Evolutionary conservation across 306 rosid genomes (phyloP).

Genomic region (Ormosia semicastrata): DNA sequence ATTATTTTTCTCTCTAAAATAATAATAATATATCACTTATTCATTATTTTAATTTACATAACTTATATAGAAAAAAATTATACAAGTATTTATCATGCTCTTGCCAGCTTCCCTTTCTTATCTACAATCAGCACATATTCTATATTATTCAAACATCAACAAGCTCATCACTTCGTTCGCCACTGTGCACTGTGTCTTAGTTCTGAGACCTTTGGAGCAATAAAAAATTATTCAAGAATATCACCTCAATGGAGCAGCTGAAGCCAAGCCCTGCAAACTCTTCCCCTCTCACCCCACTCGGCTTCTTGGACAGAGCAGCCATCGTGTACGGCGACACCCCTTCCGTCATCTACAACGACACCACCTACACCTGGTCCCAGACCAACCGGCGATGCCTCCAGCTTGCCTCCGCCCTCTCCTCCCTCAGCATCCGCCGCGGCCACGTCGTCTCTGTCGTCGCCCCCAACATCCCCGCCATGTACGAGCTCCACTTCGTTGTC

Average conservation of each 20-base stretch:
- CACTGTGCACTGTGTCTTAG: too few species aligned
- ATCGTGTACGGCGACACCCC: constrained; percentile 46
- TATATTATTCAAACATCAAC: too few species aligned
- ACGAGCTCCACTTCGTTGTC: constrained; percentile 77
- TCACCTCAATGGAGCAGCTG: constrained; percentile 39
- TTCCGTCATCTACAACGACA: constrained; percentile 45
- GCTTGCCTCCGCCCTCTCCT: constrained; percentile 51
- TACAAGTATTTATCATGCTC: too few species aligned
- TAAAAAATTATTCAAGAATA: too few species aligned
- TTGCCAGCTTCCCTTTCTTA: too few species aligned
- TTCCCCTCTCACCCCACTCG: constrained; percentile 54
- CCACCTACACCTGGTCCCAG: constrained; percentile 56
- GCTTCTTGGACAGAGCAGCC: constrained; percentile 55
- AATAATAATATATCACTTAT: too few species aligned
- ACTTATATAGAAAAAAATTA: too few species aligned
- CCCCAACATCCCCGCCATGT: constrained; percentile 75
- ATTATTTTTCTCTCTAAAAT: too few species aligned
- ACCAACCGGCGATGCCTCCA: constrained; percentile 57
- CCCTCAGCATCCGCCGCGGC: constrained; percentile 49
- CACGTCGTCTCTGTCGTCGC: constrained; percentile 62
- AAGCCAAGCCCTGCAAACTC: constrained; percentile 50
- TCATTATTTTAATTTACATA: too few species aligned
- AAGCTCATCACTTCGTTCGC: too few species aligned
- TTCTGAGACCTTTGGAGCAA: too few species aligned
- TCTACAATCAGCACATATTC: too few species aligned